Evolutionary conservation across 2,329 filamentous ascomycete species (phyloP), one percentile per base, ranked within the genome.

Genomic region (Zasmidium citrigriseum): DNA sequence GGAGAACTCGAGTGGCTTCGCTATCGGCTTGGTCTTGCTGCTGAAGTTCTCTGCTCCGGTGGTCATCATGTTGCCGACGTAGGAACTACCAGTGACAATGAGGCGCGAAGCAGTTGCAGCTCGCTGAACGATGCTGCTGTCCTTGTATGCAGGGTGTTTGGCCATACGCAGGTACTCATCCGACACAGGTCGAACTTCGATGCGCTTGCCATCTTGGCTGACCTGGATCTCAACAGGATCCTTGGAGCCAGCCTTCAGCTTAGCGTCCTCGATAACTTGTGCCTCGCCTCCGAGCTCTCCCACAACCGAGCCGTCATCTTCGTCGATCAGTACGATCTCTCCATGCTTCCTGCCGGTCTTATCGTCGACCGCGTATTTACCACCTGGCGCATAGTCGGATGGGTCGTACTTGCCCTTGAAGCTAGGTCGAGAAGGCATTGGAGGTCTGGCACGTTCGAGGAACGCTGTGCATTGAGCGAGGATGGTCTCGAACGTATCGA

Each of bases 401-500:
- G 93, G 93, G 71, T 97, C 93, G 76, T 98, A 98, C 54, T 73
- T 72, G 27, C 64, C 62, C 52, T 74, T 72, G 62, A 75, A 64
- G 46, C 65, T 64, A 11, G 60, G 60, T 20, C 68, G 61, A 16
- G 57, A 61, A 20, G 73, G 72, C 23, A 74, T 66, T 23, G 80
- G 87, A 5, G 90, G 86, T 44, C 87, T 81, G 10, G 90, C 88
- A 46, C 92, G 86, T 75, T 98, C 93, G 3, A 96, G 84, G 74
- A 99, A 98, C 1, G 93, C 91, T 1, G 93, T 98, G 76, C 93
- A 98, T 77, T 98, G 92, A n/a, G 93, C 93, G 52, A 98, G 82
- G 64, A 98, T 98, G 2, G 93, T 97, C 80, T 98, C 93, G 70
- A 97, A 98, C 0, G 93, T 98, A 72, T 97, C 92, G 45, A 96